Evolutionary conservation across 768 basidiomycete genomes (phyloP), one percentile per base, ranked within the genome.

Genomic region (Rhodotorula graminis): DNA sequence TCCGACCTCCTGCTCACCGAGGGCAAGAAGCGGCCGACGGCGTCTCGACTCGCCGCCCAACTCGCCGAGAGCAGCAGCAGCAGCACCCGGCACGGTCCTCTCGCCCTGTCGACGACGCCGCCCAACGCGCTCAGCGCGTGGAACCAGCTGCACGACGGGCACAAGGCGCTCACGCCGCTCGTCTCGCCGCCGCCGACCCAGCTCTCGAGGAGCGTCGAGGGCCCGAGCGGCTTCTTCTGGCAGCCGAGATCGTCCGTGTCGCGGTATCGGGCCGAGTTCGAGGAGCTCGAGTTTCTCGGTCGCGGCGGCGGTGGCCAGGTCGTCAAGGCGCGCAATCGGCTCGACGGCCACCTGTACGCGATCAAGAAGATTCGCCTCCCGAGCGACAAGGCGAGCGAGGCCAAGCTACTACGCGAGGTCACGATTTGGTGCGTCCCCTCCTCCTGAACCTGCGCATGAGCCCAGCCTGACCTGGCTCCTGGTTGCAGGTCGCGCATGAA

Each of bases 321-420:
- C 44, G 78, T 79, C 59, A 79, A 79, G 62, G 78, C 78, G 23
- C 47, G 76, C 44, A 79, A 79, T 59, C 62, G 73, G 23, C 72
- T 79, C 49, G 78, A 79, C 50, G 75, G 75, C 2, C 62, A 72
- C 31, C 42, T 64, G 10, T 64, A 75, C 62, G 78, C 78, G 5
- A 67, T 79, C 67, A 79, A 79, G 69, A 79, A 77, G 66, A 73
- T 79, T 64, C 67, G 71, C 47, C 60, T 79, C 52, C 77, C 78
- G n/a, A 69, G 62, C 31, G 76, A 78, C 47, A 64, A 61, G 19
- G 70, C 68, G 46, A 61, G 65, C 60, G 78, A 77, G 67, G 64
- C 46, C 42, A 78, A 78, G 70, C 65, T 79, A 29, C 49, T 79
- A 10, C 73, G 78, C 2, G 78, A 79, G 64, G 78, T 79, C 40